These are phyloP conservation scores for Pilaira anomala DNA, from an alignment of 192 early-diverging fungal species.

Conservation along the genomic window DNA sequence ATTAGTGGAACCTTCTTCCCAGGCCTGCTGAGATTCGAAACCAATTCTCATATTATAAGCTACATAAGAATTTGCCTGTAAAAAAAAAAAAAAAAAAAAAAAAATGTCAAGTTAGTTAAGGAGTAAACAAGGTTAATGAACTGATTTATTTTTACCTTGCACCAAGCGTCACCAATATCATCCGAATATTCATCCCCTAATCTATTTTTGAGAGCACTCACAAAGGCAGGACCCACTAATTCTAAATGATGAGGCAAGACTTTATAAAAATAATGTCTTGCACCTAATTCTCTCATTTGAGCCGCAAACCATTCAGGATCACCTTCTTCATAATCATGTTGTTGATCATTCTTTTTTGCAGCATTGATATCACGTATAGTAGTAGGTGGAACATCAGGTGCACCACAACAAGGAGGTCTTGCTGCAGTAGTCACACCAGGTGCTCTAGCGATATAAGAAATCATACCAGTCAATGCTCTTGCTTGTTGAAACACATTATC, in stretches of 20 bases:
- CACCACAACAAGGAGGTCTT: background rate
- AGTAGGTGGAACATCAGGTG: background rate
- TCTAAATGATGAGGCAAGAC: slow-evolving; percentile 18
- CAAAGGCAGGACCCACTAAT: slow-evolving; percentile 22
- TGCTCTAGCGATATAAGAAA: slow-evolving; percentile 21
- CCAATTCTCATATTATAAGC: slow-evolving; percentile 26
- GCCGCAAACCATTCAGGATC: slow-evolving; percentile 5
- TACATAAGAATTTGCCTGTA: slow-evolving; percentile 17
- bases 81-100: no score
- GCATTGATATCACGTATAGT: slow-evolving; percentile 16
- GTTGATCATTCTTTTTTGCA: background rate
- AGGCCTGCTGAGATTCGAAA: slow-evolving; percentile 24
- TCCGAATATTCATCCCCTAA: slow-evolving; percentile 20
- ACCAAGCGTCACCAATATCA: slow-evolving; percentile 26
- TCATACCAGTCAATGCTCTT: slow-evolving; percentile 30
- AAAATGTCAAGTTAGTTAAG: background rate
- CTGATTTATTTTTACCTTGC: background rate
- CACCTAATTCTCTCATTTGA: slow-evolving; percentile 28
- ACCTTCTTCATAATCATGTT: slow-evolving; percentile 1
- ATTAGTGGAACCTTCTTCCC: slow-evolving; percentile 15
- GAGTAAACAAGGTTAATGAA: background rate
- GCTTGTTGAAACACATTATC: slow-evolving; percentile 27
- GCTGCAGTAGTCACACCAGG: background rate
- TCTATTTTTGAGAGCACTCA: slow-evolving; percentile 16
- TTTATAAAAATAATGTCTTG: slow-evolving; percentile 24